Percentiles rank a stretch among this genome's conserved stretches.
These are phyloP conservation scores for Peniophora sp. DNA, from an alignment of 1,284 basidiomycete species.

Conservation along the genomic window DNA sequence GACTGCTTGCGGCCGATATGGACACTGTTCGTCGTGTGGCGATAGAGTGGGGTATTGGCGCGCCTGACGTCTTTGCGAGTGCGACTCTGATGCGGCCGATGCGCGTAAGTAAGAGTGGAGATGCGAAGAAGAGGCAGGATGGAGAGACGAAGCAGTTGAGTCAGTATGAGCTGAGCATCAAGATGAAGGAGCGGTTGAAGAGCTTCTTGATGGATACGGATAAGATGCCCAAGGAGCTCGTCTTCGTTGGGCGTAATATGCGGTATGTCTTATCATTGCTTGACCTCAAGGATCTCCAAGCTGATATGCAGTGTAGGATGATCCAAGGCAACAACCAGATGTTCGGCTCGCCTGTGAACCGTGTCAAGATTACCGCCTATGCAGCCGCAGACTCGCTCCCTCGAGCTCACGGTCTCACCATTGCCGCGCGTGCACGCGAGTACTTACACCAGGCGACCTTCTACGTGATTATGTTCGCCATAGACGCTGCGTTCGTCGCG, in stretches of 20 bases:
- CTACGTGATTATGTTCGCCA: conserved; percentile 41
- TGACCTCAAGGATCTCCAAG: conserved; percentile 7
- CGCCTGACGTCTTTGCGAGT: conserved; percentile 72
- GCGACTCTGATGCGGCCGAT: conserved; percentile 62
- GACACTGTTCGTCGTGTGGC: conserved; percentile 55
- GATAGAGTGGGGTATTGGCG: conserved; percentile 71
- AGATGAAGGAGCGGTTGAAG: conserved; percentile 58
- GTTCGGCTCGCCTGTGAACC: conserved; percentile 78
- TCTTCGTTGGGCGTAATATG: conserved; percentile 81
- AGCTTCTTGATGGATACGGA: conserved; percentile 60
- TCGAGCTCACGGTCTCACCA: conserved; percentile 27
- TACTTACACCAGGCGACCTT: conserved; percentile 47
- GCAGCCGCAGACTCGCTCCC: conserved; percentile 57
- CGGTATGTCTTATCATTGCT: conserved; percentile 36
- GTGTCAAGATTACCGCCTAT: conserved; percentile 77
- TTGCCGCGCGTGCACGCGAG: conserved; percentile 34
- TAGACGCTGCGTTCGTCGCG: conserved; percentile 52
- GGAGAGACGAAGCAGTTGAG: conserved; percentile 24
- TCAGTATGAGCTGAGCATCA: conserved; percentile 57
- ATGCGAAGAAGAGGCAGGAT: conserved; percentile 16
- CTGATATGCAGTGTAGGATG: conserved; percentile 30
- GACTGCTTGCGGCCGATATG: conserved; percentile 67
- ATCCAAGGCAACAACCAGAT: conserved; percentile 74
- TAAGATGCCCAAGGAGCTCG: conserved; percentile 66
- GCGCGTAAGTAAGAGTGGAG: conserved; percentile 19